Evolutionary conservation across 225 moss, liverwort and hornwort species (phyloP).

Genomic region (Thuidium tamariscinum): DNA sequence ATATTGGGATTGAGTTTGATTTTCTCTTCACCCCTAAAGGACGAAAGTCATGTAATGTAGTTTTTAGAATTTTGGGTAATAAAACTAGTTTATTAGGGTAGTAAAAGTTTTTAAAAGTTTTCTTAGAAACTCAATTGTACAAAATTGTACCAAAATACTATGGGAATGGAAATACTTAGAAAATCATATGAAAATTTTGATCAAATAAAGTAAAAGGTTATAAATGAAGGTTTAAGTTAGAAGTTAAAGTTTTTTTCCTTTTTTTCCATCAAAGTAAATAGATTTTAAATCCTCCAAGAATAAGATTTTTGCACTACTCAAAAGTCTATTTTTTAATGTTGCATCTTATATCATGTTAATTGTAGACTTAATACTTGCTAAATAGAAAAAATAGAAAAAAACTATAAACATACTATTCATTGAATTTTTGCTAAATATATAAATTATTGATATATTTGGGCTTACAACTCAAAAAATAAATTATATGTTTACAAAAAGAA

Average conservation of each 20-base stretch:
- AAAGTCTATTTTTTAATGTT: not conserved
- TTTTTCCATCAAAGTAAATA: not conserved
- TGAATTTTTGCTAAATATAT: fast-evolving
- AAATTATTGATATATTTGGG: not conserved
- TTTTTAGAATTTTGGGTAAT: not conserved
- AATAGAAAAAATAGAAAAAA: not conserved
- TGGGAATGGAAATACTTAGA: not conserved
- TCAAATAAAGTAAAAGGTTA: no score
- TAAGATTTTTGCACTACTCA: not conserved
- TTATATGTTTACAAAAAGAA: fast-evolving
- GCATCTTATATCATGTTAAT: not conserved
- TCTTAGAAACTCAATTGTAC: not conserved
- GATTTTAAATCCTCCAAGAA: not conserved
- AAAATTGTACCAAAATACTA: not conserved
- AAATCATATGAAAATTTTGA: not conserved
- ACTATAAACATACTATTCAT: fast-evolving
- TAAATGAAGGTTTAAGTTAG: not conserved
- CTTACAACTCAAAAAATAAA: not conserved
- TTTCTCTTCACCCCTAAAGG: not conserved
- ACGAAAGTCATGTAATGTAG: not conserved
- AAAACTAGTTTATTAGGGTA: not conserved
- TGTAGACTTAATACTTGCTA: not conserved
- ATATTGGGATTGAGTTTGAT: not conserved
- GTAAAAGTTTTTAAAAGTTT: not conserved
- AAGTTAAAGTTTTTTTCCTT: no score